Base-by-base conservation (phyloP, 352 stramenopile genomes). In the Globisporangium nodosum region DNA sequence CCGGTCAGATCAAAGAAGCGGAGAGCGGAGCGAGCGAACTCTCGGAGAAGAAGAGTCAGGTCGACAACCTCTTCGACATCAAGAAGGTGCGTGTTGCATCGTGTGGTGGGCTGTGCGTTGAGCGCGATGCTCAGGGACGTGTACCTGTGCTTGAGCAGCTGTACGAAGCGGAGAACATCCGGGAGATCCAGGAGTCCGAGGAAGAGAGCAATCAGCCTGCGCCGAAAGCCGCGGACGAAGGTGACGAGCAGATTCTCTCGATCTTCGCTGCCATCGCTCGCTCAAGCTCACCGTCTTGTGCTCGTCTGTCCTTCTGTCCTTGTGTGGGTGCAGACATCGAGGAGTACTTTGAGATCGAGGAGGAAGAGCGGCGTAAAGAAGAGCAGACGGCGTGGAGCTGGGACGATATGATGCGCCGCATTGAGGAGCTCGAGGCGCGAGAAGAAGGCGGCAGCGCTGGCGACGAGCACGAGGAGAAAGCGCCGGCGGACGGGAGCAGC, bases 321-420 rank as follows among this genome's bases (percentile, higher is more conserved):
- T 24, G 21, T 24, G 21, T 24, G 21, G 21, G 21, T 24, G 24
- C 31, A 90, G 85, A 95, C 35, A 71, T 92, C 13, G 75, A 82
- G 30, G 76, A 87, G 52, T 95, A 81, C 54, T 95, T 95, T 68
- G 85, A 93, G 54, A 64, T 95, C 42, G 83, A 95, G 61, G 76
- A 93, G 48, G 83, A 95, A 58, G 75, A 77, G 24, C 56, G 69
- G 6, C 79, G 84, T 39, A 76, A 89, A 43, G 84, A 88, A 24
- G 60, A 57, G 48, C 62, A 81, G 18, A 71, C 75, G 0, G 54
- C 61, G 24, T 95, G 85, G 85, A 74, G 81, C 43, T 95, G 85
- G 85, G 81, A 95, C 52, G 83, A 93, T 1, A 76, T 88, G 61
- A 93, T 95, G 83, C 83, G 85, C 57, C 80, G 83, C 43, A 90